Base-by-base conservation (phyloP, 345 rosid species). In the Linum lewisii region DNA sequence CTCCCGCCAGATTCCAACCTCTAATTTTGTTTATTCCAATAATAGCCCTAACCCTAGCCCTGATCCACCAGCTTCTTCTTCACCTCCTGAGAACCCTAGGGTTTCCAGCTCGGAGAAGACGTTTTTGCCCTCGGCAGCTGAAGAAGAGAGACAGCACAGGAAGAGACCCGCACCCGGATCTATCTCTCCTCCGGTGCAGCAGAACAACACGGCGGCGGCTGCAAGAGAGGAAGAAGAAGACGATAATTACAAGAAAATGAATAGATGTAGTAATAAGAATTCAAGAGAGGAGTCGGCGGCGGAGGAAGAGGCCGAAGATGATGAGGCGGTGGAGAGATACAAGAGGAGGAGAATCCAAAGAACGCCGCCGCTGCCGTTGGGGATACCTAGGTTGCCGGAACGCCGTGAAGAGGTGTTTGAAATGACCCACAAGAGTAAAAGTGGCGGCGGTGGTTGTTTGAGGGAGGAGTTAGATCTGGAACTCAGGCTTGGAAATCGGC, bases 381-480 rank as follows among this genome's bases (percentile, higher is more conserved):
- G 14, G 45, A 5, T 38, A 15, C 11, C 11, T 38, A 8, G 15
- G 45, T 8, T 69, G 52, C 75, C 71, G 57, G 71, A 60, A 65
- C 72, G 67, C 69, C 69, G 49, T 66, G 63, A 73, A 45, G 82
- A 78, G 61, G 73, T 69, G 54, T 51, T 57, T 32, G 77, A 77
- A 65, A 77, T 71, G 45, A 38, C 0, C 15, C 6, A 38, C 11
- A 38, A 2, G 0, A 38, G 45, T 38, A 38, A 0, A 15, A 38
- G 2, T 34, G 38, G 38, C 16, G 13, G 13, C 19, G 75, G 74
- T 63, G 71, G 71, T 61, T 68, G 66, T 63, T 61, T 68, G 7
- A 63, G 67, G 55, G 88, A 88, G 63, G 98, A 84, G 23, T 58
- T 91, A 72, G 98, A 91, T 81, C 98, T 91, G 61, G 98, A 91